phyloP scores from a whole-genome alignment of 2,329 filamentous ascomycete genomes.

The Aspergillus piperis region DNA sequence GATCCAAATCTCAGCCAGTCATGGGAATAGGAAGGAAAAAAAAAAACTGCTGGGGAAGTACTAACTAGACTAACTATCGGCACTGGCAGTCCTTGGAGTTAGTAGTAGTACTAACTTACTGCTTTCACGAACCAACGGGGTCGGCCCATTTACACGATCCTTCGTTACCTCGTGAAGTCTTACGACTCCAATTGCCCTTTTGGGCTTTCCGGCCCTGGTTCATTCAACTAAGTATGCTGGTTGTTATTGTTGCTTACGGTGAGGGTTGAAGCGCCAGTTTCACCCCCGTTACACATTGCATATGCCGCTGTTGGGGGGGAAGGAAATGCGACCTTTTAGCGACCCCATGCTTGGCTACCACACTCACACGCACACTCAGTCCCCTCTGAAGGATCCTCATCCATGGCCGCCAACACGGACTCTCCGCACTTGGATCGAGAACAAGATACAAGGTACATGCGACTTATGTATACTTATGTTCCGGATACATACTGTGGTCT shows the following conservation, averaged over 20 bases:
- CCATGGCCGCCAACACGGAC: background rate
- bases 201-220: background rate
- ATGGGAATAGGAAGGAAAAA: background rate
- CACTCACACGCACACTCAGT: background rate
- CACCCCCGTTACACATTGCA: background rate
- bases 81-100: too few relatives aligned
- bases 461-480: background rate
- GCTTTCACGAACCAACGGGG: conserved; percentile 3
- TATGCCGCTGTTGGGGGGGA: background rate
- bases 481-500: background rate
- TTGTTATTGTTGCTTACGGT: background rate
- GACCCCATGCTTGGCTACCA: background rate
- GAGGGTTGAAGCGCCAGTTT: background rate
- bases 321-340: background rate
- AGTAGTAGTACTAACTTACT: background rate
- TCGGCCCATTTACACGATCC: background rate
- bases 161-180: background rate
- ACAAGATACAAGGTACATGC: background rate
- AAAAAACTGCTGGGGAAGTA: background rate
- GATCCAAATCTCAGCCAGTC: conserved; percentile 13
- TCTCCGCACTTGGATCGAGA: background rate
- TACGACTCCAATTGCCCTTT: background rate
- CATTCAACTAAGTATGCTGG: background rate
- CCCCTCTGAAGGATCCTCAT: background rate
- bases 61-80: too few relatives aligned